Evolutionary conservation across 2,329 filamentous ascomycete genomes (phyloP).

Genomic region (Elsinoe perseae): DNA sequence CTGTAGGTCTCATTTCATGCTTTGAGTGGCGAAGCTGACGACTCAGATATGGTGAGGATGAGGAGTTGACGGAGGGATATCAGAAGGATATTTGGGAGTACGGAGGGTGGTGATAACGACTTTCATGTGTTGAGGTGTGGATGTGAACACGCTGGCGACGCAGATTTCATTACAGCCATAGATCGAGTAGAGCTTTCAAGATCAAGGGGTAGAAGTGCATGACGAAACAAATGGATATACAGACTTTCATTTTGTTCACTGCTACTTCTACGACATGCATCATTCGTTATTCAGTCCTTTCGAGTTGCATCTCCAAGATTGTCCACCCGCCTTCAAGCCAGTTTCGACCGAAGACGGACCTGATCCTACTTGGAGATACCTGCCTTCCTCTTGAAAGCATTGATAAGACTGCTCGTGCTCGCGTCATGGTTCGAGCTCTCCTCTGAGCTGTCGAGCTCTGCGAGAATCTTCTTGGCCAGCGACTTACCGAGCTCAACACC

Average conservation of each 20-base stretch:
- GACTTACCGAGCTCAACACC: slow-evolving; percentile 97
- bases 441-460: slow-evolving; percentile 73
- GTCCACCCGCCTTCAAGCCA: slow-evolving; percentile 12
- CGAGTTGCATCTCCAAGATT: neutral
- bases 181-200: no score
- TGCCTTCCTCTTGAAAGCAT: slow-evolving; percentile 78
- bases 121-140: neutral
- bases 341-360: slow-evolving; percentile 11
- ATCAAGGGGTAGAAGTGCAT: neutral
- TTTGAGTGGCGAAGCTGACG: slow-evolving; percentile 6
- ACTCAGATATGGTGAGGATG: slow-evolving; percentile 60
- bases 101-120: slow-evolving; percentile 15
- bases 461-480: slow-evolving; percentile 62
- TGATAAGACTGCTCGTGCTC: slow-evolving; percentile 82
- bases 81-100: slow-evolving; percentile 72
- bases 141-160: no score
- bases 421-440: slow-evolving; percentile 69
- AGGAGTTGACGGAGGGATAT: slow-evolving; percentile 74
- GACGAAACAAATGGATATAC: neutral
- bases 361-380: slow-evolving; percentile 29
- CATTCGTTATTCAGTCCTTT: neutral
- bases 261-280: slow-evolving; percentile 6
- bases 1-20: slow-evolving; percentile 36
- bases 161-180: no score
- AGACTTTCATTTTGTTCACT: neutral